Conservation (phyloP, 306 rosid genomes). For the Fragaria vesca region DNA sequence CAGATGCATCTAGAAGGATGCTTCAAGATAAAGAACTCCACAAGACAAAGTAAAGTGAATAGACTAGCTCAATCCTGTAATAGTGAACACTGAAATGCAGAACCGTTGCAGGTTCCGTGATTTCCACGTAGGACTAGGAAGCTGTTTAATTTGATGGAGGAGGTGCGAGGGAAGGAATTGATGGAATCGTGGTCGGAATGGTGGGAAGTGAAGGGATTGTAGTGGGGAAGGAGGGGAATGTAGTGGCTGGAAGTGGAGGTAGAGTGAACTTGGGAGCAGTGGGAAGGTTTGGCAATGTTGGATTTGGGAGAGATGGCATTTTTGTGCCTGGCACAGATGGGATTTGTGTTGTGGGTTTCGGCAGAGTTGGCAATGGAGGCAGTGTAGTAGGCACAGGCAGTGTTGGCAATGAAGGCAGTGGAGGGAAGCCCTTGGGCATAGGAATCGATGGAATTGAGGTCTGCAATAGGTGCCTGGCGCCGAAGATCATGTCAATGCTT, state of each 20-base stretch:
- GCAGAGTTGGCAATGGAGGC: conserved; percentile 5
- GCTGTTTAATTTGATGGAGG: conserved; percentile 28
- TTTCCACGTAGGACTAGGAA: background rate
- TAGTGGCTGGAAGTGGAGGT: conserved; percentile 12
- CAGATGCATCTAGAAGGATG: background rate
- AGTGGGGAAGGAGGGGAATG: background rate
- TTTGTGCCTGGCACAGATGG: conserved; percentile 14
- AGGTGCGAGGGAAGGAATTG: conserved; percentile 14
- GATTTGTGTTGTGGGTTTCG: conserved; percentile 19
- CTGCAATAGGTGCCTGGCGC: conserved; percentile 28
- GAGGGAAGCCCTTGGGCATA: background rate
- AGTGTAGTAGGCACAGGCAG: background rate
- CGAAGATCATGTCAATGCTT: conserved; percentile 25
- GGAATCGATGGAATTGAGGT: conserved; percentile 7
- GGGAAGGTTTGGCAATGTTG: conserved; percentile 22
- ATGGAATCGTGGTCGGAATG: conserved; percentile 17
- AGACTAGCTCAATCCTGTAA: background rate
- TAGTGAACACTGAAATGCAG: background rate
- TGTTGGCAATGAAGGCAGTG: background rate
- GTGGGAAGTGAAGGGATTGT: conserved; percentile 22
- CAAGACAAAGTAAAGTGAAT: background rate
- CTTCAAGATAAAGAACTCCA: background rate
- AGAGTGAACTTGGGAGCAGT: conserved; percentile 16
- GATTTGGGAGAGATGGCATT: conserved; percentile 15
- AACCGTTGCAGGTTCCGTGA: background rate